Conservation (phyloP, 768 basidiomycete genomes). For the Crepidotus variabilis region DNA sequence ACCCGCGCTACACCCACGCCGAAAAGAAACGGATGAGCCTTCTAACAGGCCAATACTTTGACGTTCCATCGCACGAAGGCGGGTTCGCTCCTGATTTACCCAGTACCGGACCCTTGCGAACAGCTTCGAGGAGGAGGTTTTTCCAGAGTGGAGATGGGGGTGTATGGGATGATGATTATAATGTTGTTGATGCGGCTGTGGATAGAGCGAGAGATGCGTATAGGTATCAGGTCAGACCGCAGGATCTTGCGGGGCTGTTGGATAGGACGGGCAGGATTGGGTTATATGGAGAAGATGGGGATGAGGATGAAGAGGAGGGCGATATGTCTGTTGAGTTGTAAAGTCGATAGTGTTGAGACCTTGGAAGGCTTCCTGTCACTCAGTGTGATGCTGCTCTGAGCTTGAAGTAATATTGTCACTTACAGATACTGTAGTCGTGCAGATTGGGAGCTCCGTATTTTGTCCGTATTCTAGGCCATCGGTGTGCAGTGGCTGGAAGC, state of each 20-base stretch:
- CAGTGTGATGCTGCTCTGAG: too few relatives aligned
- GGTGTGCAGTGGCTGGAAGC: too few relatives aligned
- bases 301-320: conserved; percentile 3
- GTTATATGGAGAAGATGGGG: conserved; percentile 10
- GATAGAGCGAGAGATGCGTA: conserved; percentile 8
- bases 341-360: too few relatives aligned
- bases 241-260: conserved; percentile 16
- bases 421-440: too few relatives aligned
- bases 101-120: conserved; percentile 19
- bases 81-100: conserved; percentile 32
- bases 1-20: conserved; percentile 20
- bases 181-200: conserved; percentile 14
- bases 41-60: conserved; percentile 55
- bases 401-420: too few relatives aligned
- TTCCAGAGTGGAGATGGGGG: conserved; percentile 42
- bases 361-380: too few relatives aligned
- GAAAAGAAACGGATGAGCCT: conserved; percentile 66
- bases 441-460: too few relatives aligned
- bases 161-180: conserved; percentile 30
- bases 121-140: conserved; percentile 43
- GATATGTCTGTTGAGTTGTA: too few relatives aligned
- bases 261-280: conserved; percentile 3
- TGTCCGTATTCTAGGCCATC: too few relatives aligned
- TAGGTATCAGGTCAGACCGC: conserved; percentile 10
- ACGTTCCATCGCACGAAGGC: conserved; percentile 42